Conservation (phyloP, 352 stramenopile genomes). For the Elongisporangium undulatum region DNA sequence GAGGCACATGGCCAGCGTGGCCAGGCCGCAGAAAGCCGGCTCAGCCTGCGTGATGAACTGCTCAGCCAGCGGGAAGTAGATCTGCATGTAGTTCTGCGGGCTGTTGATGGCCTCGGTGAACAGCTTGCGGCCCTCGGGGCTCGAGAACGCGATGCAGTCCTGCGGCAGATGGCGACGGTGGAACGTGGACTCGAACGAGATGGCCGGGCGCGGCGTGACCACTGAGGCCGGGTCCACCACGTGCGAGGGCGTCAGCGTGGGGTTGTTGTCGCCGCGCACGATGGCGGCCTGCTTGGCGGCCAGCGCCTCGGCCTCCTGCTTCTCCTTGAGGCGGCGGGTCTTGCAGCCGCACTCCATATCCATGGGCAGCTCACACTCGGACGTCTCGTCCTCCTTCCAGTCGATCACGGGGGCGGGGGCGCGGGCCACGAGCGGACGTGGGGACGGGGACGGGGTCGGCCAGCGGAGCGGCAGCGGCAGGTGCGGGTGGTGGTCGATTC, state of each 20-base stretch:
- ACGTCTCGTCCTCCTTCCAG: slow-evolving; percentile 5
- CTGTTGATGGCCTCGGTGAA: slow-evolving; percentile 71
- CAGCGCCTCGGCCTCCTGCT: slow-evolving; percentile 27
- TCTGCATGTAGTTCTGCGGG: slow-evolving; percentile 69
- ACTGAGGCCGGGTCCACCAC: slow-evolving; percentile 1
- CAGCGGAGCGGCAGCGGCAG: not conserved
- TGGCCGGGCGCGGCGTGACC: slow-evolving; percentile 1
- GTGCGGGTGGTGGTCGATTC: not conserved
- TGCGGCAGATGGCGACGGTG: slow-evolving; percentile 77
- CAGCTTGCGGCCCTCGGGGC: slow-evolving; percentile 67
- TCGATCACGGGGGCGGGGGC: not conserved
- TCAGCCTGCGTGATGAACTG: slow-evolving; percentile 91
- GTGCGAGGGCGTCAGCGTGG: not conserved
- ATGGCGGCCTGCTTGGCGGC: slow-evolving; percentile 4
- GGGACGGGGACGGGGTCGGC: not conserved
- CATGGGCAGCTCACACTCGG: slow-evolving; percentile 36
- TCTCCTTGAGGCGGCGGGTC: slow-evolving; percentile 31
- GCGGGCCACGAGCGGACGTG: not conserved
- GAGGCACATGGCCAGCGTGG: slow-evolving; percentile 79
- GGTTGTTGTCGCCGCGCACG: not conserved
- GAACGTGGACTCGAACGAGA: slow-evolving; percentile 56
- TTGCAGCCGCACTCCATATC: slow-evolving; percentile 51
- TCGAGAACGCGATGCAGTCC: slow-evolving; percentile 83
- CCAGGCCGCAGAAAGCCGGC: slow-evolving; percentile 88
- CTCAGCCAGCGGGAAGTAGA: slow-evolving; percentile 92